Percentiles rank a stretch among this genome's conserved stretches.
Conservation (phyloP, 2,329 filamentous ascomycete species). For the Cordyceps militaris region DNA sequence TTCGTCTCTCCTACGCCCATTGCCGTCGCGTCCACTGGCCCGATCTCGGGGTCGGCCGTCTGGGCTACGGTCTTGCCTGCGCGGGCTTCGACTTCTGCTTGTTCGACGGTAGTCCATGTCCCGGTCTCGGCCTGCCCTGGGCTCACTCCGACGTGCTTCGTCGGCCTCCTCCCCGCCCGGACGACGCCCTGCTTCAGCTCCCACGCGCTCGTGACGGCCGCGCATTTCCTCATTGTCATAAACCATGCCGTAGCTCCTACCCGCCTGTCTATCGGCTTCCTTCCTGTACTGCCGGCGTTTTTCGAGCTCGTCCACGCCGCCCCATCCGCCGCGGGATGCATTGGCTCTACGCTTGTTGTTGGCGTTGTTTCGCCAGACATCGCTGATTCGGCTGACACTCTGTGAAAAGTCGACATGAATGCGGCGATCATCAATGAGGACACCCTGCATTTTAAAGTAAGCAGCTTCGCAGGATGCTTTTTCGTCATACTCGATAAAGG, state of each 20-base stretch:
- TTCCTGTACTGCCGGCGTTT: slow-evolving; percentile 84
- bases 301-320: slow-evolving; percentile 80
- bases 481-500: slow-evolving; percentile 93
- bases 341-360: slow-evolving; percentile 67
- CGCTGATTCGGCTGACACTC: slow-evolving; percentile 80
- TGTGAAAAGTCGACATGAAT: slow-evolving; percentile 99
- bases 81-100: slow-evolving; percentile 39
- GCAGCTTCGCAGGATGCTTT: slow-evolving; percentile 90
- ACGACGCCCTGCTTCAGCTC: slow-evolving; percentile 20
- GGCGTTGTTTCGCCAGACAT: slow-evolving; percentile 79
- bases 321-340: slow-evolving; percentile 67
- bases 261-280: slow-evolving; percentile 42
- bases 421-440: slow-evolving; percentile 91
- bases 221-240: slow-evolving; percentile 67
- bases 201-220: slow-evolving; percentile 38
- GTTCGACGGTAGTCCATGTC: slow-evolving; percentile 17
- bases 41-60: slow-evolving; percentile 29
- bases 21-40: slow-evolving; percentile 18
- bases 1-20: background rate
- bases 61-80: slow-evolving; percentile 25
- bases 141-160: background rate
- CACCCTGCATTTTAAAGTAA: slow-evolving; percentile 98
- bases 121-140: slow-evolving; percentile 13
- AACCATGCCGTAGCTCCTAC: slow-evolving; percentile 66
- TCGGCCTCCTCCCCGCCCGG: slow-evolving; percentile 14